Base-by-base conservation (phyloP, 306 rosid genomes). In the Calophaca sinica region DNA sequence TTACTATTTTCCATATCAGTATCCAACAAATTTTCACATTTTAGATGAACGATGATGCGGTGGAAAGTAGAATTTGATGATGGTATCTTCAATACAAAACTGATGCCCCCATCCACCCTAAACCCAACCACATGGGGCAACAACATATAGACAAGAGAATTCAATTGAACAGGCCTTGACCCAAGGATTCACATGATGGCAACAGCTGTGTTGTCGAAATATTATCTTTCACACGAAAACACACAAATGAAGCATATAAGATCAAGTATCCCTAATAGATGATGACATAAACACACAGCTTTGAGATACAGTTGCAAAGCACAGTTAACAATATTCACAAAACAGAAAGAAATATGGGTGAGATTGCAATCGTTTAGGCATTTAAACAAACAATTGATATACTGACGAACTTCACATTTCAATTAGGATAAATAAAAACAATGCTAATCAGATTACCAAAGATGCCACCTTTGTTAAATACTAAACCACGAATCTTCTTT, bases 381-480 rank as follows among this genome's bases (percentile, higher is more conserved):
- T 72, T 72, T 55, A 44, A 46, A 44, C 69, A 72, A 72, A 32
- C 74, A 79, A 0, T 12, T 79, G 68, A 2, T 58, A 46, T 57
- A 8, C 69, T 32, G n/a, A 14, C 13, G 65, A 62, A 70, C 51
- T 70, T 70, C 41, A 12, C 26, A 38, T 78, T 59, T 51, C 41
- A 68, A 36, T 12, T 5, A 13, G 12, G n/a, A 51, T n/a, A n/a
- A 36, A 61, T 12, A 3, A 7, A 29, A 20, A 52, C 59, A 68
- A 14, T 5, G 6, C 9, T 46, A 3, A n/a, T 32, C 45, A 68
- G 6, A 13, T 49, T 32, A 68, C 46, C n/a, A 57, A n/a, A 49
- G 53, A n/a, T 49, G 53, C 53, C 53, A 8, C 62, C 12, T 9
- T 28, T 57, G 60, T 20, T 5, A 57, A 57, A 57, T 31, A 12